Evolutionary conservation across 345 rosid species (phyloP).

Genomic region (Gossypium arboreum): DNA sequence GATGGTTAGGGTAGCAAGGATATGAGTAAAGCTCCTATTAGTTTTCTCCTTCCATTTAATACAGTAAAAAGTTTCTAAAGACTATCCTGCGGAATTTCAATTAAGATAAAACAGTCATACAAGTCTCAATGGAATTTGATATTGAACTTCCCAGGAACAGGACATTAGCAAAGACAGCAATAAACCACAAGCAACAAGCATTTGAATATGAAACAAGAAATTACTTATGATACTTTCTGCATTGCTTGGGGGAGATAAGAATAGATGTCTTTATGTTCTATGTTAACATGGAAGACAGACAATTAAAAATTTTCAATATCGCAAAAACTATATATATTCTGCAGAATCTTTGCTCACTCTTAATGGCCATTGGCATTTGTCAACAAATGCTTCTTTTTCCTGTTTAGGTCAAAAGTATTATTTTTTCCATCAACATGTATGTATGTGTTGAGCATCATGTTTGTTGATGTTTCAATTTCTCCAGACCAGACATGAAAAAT

Average conservation of each 20-base stretch:
- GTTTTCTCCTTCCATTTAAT: neutral
- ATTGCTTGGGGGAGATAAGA: neutral
- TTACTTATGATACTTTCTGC: neutral
- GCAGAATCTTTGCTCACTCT: neutral
- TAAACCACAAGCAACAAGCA: neutral
- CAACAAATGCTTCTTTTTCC: slow-evolving; percentile 1
- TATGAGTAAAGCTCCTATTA: neutral
- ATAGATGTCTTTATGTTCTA: neutral
- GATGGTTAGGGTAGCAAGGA: neutral
- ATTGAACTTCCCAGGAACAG: neutral
- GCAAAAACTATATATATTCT: neutral
- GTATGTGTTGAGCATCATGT: neutral
- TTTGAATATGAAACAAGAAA: neutral
- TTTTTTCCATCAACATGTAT: neutral
- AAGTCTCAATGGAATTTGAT: neutral
- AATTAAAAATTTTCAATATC: neutral
- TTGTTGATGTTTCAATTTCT: slow-evolving; percentile 3
- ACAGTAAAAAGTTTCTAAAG: too few relatives aligned
- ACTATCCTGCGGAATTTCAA: neutral
- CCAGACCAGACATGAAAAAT: neutral
- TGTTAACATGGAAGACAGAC: neutral
- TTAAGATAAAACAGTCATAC: neutral
- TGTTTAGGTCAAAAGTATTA: neutral
- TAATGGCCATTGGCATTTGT: neutral
- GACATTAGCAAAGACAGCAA: neutral